Percentiles rank a stretch among this genome's conserved stretches.
phyloP scores from a whole-genome alignment of 805 yeast genomes.

The Kregervanrija fluxuum region DNA sequence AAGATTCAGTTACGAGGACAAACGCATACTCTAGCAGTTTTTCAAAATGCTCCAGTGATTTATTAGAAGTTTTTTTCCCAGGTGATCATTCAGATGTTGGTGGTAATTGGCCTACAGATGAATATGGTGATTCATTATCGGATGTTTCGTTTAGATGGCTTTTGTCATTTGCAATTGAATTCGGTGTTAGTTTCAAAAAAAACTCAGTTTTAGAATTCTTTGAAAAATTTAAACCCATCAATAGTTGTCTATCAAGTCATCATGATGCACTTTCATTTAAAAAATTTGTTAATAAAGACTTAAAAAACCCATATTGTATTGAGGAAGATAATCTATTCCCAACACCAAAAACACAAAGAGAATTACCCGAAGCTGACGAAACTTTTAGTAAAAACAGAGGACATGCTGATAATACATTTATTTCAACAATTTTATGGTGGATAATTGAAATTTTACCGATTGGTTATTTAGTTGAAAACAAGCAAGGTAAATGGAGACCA shows the following conservation, averaged over 20 bases:
- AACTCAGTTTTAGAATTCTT: constrained; percentile 35
- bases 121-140: constrained; percentile 36
- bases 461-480: constrained; percentile 42
- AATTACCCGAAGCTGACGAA: constrained; percentile 1
- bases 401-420: constrained; percentile 28
- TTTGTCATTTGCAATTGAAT: constrained; percentile 42
- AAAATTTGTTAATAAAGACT: constrained; percentile 7
- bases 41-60: constrained; percentile 22
- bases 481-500: constrained; percentile 42
- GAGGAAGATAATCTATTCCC: constrained; percentile 9
- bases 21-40: constrained; percentile 15
- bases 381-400: constrained; percentile 30
- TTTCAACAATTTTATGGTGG: constrained; percentile 48
- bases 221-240: constrained; percentile 30
- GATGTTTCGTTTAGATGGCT: constrained; percentile 57
- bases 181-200: constrained; percentile 41
- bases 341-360: constrained; percentile 2
- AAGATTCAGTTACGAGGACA: constrained; percentile 8
- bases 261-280: constrained; percentile 43
- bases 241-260: constrained; percentile 38
- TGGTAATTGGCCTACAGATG: constrained; percentile 54
- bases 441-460: constrained; percentile 52
- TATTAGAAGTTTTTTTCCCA: constrained; percentile 57
- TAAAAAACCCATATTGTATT: constrained; percentile 1
- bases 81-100: constrained; percentile 68